Evolutionary conservation across 1,284 basidiomycete species (phyloP).

Genomic region (Phellinidium pouzarii): DNA sequence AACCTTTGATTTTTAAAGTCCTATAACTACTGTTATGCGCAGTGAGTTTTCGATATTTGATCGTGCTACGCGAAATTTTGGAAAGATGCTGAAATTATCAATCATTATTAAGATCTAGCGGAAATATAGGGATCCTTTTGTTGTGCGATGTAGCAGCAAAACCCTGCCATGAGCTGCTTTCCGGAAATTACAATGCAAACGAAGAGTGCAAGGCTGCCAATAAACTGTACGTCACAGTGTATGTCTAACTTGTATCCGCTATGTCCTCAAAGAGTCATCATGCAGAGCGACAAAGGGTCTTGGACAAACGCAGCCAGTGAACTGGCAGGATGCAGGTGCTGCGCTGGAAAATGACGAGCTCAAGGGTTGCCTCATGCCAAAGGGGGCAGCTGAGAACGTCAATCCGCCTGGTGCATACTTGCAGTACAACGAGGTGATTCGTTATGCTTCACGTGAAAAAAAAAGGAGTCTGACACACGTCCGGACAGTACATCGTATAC

Average conservation of each 20-base stretch:
- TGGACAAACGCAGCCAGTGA: constrained; percentile 42
- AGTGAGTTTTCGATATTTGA: constrained; percentile 31
- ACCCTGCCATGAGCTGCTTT: constrained; percentile 43
- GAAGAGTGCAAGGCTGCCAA: constrained; percentile 37
- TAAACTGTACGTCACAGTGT: constrained; percentile 26
- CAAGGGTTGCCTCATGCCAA: constrained; percentile 52
- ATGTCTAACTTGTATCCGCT: constrained; percentile 19
- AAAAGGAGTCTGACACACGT: not conserved
- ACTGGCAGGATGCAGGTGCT: constrained; percentile 57
- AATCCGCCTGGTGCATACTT: constrained; percentile 28
- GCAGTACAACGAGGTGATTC: constrained; percentile 48
- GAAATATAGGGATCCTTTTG: constrained; percentile 45
- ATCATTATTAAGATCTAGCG: constrained; percentile 36
- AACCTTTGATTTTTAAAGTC: constrained; percentile 30
- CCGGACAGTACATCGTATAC: constrained; percentile 38
- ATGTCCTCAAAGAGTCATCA: not conserved
- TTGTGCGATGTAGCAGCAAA: constrained; percentile 55
- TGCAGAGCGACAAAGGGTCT: constrained; percentile 48
- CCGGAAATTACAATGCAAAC: constrained; percentile 47
- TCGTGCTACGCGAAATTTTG: not conserved
- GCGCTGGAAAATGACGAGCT: constrained; percentile 45
- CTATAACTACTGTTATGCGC: constrained; percentile 50
- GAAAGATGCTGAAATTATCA: constrained; percentile 6
- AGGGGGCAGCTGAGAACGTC: constrained; percentile 38
- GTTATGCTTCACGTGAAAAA: not conserved